Conservation (phyloP, 768 basidiomycete species). For the Polyporus arcularius region DNA sequence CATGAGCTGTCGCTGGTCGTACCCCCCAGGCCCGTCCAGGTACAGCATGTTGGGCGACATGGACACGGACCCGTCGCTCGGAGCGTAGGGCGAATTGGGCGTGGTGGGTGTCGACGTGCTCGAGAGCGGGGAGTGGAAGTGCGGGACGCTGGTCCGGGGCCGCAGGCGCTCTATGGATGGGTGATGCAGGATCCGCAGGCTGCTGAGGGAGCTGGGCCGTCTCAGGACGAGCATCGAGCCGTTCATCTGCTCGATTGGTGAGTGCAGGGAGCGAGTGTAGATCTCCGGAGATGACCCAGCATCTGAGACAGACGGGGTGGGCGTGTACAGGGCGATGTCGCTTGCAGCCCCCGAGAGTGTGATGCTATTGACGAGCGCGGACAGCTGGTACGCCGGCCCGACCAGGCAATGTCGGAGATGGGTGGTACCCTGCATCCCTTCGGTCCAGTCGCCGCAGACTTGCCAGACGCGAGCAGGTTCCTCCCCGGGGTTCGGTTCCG, state of each 20-base stretch:
- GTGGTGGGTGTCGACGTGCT: slow-evolving; percentile 13
- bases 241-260: slow-evolving; percentile 2
- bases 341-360: slow-evolving; percentile 14
- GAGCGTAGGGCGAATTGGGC: slow-evolving; percentile 9
- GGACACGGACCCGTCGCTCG: not conserved
- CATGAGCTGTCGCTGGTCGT: not conserved
- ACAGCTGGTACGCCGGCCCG: slow-evolving; percentile 63
- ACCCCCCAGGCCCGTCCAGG: not conserved
- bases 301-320: slow-evolving; percentile 12
- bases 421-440: slow-evolving; percentile 65
- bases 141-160: slow-evolving; percentile 9
- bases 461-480: slow-evolving; percentile 48
- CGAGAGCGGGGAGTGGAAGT: slow-evolving; percentile 15
- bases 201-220: slow-evolving; percentile 15
- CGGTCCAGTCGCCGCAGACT: slow-evolving; percentile 74
- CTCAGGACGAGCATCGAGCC: slow-evolving; percentile 5
- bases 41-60: slow-evolving; percentile 4
- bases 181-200: slow-evolving; percentile 17
- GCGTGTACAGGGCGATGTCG: slow-evolving; percentile 7
- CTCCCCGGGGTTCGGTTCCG: slow-evolving; percentile 23
- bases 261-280: slow-evolving; percentile 14
- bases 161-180: slow-evolving; percentile 18
- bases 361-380: slow-evolving; percentile 54
- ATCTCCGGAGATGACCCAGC: slow-evolving; percentile 17
- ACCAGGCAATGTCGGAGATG: slow-evolving; percentile 65